A percentile compares a stretch with the other conserved stretches of the same genome.
Evolutionary conservation across 108 stramenopile species (phyloP).

Genomic region (Skeletonema tropicum): DNA sequence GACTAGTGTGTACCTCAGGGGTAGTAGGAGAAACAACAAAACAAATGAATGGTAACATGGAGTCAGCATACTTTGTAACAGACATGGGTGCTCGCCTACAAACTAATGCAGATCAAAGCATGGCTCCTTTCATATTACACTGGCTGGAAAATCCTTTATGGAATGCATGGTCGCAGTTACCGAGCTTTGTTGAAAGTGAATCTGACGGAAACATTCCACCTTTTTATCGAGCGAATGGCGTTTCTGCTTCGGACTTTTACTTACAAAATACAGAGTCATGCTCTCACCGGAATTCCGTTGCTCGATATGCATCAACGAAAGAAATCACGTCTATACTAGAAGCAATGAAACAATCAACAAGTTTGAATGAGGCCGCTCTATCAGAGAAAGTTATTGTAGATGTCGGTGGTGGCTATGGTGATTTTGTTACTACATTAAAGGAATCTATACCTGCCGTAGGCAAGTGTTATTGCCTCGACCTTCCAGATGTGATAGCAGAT

Average conservation of each 20-base stretch:
- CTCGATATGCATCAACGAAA: conserved; percentile 42
- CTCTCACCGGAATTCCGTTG: conserved; percentile 42
- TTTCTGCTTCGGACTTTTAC: conserved; percentile 46
- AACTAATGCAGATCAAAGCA: conserved; percentile 11
- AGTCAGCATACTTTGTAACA: conserved; percentile 32
- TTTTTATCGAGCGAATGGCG: conserved; percentile 43
- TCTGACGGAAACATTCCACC: conserved; percentile 21
- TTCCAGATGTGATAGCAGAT: conserved; percentile 44
- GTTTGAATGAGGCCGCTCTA: conserved; percentile 28
- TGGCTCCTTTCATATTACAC: conserved; percentile 41
- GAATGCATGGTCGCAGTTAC: conserved; percentile 50
- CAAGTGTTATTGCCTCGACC: conserved; percentile 43
- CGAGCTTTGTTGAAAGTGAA: conserved; percentile 28
- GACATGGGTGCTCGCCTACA: conserved; percentile 32
- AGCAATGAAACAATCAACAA: conserved; percentile 20
- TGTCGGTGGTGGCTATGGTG: conserved; percentile 47
- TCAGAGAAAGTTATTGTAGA: conserved; percentile 40
- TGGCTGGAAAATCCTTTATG: conserved; percentile 43
- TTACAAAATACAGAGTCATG: conserved; percentile 24
- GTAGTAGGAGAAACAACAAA: conserved; percentile 27
- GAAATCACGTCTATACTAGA: conserved; percentile 39
- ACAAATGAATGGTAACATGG: neutral
- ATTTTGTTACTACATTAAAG: conserved; percentile 34
- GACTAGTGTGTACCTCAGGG: conserved; percentile 44
- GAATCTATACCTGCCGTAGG: conserved; percentile 20